Evolutionary conservation across 2,329 filamentous ascomycete genomes (phyloP).

Genomic region (Venturia oleaginea): DNA sequence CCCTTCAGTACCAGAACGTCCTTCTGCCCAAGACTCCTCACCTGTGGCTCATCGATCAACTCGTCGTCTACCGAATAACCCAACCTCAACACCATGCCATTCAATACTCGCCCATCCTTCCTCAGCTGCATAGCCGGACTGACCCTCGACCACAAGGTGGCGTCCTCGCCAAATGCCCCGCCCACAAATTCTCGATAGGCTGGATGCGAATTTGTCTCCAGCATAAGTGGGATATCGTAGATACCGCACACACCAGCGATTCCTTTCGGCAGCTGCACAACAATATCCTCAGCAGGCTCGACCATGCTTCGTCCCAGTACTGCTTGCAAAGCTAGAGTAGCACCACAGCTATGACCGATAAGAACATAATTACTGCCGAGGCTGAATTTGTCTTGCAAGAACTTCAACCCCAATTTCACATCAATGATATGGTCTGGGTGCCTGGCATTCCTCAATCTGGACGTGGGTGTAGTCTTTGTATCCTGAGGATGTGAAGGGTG

Average conservation of each 20-base stretch:
- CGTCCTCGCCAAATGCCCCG: neutral
- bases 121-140: neutral
- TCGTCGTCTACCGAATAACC: neutral
- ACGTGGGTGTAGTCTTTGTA: conserved; percentile 18
- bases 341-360: conserved; percentile 38
- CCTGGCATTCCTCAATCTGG: conserved; percentile 25
- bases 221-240: neutral
- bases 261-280: neutral
- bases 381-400: conserved; percentile 32
- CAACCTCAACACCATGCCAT: neutral
- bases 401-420: conserved; percentile 30
- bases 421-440: conserved; percentile 39
- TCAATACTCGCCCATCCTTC: neutral
- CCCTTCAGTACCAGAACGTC: neutral
- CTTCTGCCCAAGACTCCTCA: neutral
- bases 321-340: conserved; percentile 36
- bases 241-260: neutral
- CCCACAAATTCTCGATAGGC: neutral
- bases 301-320: conserved; percentile 27
- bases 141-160: neutral
- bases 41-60: neutral
- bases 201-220: neutral
- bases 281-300: neutral
- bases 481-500: conserved; percentile 34
- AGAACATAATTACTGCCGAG: conserved; percentile 34